Percentiles rank a stretch among this genome's conserved stretches.
Evolutionary conservation across 495 filamentous ascomycete genomes (phyloP).

Genomic region (Penicillium tannophilum): DNA sequence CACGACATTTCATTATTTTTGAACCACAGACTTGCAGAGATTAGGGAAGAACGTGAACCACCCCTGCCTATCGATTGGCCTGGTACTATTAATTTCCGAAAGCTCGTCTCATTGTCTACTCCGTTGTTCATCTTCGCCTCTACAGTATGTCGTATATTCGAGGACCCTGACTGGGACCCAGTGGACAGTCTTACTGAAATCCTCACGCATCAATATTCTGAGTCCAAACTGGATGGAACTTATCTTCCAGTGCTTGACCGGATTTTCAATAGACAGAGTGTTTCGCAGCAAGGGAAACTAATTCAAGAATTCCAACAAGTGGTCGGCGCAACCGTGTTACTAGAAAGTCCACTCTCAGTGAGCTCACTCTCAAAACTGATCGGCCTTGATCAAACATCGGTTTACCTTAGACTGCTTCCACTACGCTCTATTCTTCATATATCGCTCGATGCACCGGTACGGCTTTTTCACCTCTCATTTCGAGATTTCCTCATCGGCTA

Average conservation of each 20-base stretch:
- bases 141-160: too few species aligned
- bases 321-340: background rate
- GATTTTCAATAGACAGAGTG: background rate
- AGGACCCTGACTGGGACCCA: too few species aligned
- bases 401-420: background rate
- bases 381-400: background rate
- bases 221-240: background rate
- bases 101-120: too few species aligned
- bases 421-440: constrained; percentile 5
- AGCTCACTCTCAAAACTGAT: constrained; percentile 9
- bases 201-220: too few species aligned
- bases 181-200: too few species aligned
- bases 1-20: background rate
- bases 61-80: too few species aligned
- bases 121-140: too few species aligned
- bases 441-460: background rate
- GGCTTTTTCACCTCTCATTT: constrained; percentile 14
- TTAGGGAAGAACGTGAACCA: constrained; percentile 1
- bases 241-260: constrained; percentile 3
- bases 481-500: constrained; percentile 12
- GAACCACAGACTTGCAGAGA: background rate
- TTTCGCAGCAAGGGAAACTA: background rate
- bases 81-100: too few species aligned
- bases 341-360: constrained; percentile 3
- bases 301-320: constrained; percentile 1